Percentiles rank a stretch among this genome's conserved stretches.
These are phyloP conservation scores for Pichia nakasei DNA, from an alignment of 805 yeast species.

Conservation along the genomic window DNA sequence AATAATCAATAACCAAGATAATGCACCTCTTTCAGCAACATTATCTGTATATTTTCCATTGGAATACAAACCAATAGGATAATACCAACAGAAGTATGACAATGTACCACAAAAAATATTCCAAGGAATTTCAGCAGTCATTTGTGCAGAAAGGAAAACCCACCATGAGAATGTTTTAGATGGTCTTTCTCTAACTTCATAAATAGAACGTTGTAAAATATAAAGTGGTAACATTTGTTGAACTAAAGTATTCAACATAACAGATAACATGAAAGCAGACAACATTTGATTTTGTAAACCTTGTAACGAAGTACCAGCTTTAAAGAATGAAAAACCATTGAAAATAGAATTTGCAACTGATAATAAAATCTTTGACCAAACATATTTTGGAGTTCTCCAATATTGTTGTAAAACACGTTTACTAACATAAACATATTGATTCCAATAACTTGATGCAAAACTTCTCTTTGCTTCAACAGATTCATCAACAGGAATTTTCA, in stretches of 20 bases:
- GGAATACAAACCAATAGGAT: slow-evolving; percentile 57
- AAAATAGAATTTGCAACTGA: slow-evolving; percentile 46
- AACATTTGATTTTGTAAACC: slow-evolving; percentile 80
- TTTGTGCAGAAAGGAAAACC: slow-evolving; percentile 52
- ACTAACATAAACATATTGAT: slow-evolving; percentile 38
- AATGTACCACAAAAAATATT: slow-evolving; percentile 54
- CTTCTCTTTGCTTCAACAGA: slow-evolving; percentile 27
- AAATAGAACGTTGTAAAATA: slow-evolving; percentile 52
- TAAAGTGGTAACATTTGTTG: slow-evolving; percentile 59
- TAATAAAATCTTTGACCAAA: slow-evolving; percentile 48
- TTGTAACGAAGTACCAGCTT: slow-evolving; percentile 51
- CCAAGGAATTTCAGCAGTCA: slow-evolving; percentile 61
- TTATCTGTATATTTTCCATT: slow-evolving; percentile 47
- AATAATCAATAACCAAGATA: slow-evolving; percentile 32
- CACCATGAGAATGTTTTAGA: slow-evolving; percentile 63
- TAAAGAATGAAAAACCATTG: slow-evolving; percentile 63
- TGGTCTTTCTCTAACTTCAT: slow-evolving; percentile 68
- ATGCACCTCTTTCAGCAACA: slow-evolving; percentile 47
- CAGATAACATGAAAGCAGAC: slow-evolving; percentile 59
- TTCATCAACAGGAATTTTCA: slow-evolving; percentile 27
- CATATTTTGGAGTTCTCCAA: slow-evolving; percentile 56
- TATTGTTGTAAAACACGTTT: slow-evolving; percentile 49
- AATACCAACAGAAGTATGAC: slow-evolving; percentile 56
- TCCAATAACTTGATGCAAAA: slow-evolving; percentile 37
- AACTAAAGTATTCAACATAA: slow-evolving; percentile 45